Evolutionary conservation across 148 eudicot genomes (phyloP).

Genomic region (Pouteria glomerata): DNA sequence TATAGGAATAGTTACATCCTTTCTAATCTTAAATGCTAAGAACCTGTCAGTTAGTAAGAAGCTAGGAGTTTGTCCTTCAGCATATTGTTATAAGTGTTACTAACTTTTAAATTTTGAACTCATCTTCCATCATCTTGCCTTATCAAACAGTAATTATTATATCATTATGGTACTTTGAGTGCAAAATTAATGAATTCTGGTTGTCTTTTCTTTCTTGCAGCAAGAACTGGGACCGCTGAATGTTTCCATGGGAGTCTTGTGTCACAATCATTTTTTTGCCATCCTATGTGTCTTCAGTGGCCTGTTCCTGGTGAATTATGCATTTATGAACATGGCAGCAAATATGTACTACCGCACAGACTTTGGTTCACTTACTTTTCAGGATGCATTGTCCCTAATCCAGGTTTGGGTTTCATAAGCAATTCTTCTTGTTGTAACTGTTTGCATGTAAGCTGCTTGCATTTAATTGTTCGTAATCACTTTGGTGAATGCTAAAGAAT

Average conservation of each 20-base stretch:
- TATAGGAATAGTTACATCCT: neutral
- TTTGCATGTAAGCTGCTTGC: neutral
- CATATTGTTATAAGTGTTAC: neutral
- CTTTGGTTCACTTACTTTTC: slow-evolving; percentile 65
- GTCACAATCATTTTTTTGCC: slow-evolving; percentile 64
- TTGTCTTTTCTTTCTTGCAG: slow-evolving; percentile 31
- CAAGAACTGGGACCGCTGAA: slow-evolving; percentile 38
- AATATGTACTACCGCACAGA: slow-evolving; percentile 67
- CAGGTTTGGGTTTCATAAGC: slow-evolving; percentile 43
- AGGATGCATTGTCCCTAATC: slow-evolving; percentile 67
- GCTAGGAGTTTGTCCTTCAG: neutral
- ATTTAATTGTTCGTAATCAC: neutral
- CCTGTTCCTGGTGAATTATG: slow-evolving; percentile 73
- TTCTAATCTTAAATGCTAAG: neutral
- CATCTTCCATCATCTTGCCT: neutral
- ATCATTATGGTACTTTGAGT: neutral
- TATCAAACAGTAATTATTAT: neutral
- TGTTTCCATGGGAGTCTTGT: slow-evolving; percentile 43
- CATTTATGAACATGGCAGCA: slow-evolving; percentile 73
- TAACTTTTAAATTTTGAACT: neutral
- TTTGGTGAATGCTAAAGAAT: slow-evolving; percentile 6
- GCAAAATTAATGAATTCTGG: slow-evolving; percentile 3
- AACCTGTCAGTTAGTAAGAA: neutral
- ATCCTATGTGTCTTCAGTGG: slow-evolving; percentile 67
- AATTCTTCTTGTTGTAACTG: neutral